phyloP scores from a whole-genome alignment of 1,284 basidiomycete genomes.

The Malassezia arunalokei region DNA sequence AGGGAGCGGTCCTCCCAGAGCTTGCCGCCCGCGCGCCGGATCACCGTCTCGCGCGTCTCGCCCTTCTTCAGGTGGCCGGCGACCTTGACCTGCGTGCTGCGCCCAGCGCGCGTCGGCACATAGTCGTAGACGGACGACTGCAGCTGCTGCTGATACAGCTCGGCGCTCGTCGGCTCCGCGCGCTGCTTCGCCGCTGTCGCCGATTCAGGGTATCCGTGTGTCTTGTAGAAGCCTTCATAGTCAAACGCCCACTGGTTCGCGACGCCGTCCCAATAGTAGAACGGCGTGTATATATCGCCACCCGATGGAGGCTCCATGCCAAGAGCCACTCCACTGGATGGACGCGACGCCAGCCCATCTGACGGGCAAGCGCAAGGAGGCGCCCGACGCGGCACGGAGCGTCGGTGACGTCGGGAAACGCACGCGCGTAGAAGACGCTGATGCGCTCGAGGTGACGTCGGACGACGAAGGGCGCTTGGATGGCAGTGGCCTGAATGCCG shows the following conservation, averaged over 20 bases:
- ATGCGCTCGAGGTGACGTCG: not conserved
- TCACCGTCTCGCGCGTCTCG: constrained; percentile 81
- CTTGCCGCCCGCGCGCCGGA: constrained; percentile 86
- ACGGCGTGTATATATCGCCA: constrained; percentile 39
- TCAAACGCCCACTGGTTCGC: constrained; percentile 42
- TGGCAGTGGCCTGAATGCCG: constrained; percentile 35
- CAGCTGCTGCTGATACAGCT: constrained; percentile 17
- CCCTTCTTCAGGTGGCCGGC: constrained; percentile 57
- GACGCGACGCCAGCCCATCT: too few relatives aligned
- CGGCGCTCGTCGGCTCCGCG: constrained; percentile 12
- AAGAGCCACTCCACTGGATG: too few relatives aligned
- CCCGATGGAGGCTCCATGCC: not conserved
- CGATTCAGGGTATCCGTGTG: constrained; percentile 25
- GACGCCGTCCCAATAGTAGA: constrained; percentile 42
- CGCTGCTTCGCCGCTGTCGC: constrained; percentile 15
- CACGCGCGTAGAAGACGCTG: constrained; percentile 4
- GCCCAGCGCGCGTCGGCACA: constrained; percentile 5
- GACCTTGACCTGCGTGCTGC: constrained; percentile 15
- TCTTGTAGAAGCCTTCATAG: constrained; percentile 36
- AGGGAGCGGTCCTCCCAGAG: constrained; percentile 96
- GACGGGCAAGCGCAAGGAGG: too few relatives aligned
- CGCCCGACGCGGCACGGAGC: not conserved
- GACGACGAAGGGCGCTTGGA: constrained; percentile 40
- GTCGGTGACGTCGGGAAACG: not conserved
- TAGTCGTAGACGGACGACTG: constrained; percentile 14